Conservation (phyloP, 306 rosid genomes). For the Inga laurina region DNA sequence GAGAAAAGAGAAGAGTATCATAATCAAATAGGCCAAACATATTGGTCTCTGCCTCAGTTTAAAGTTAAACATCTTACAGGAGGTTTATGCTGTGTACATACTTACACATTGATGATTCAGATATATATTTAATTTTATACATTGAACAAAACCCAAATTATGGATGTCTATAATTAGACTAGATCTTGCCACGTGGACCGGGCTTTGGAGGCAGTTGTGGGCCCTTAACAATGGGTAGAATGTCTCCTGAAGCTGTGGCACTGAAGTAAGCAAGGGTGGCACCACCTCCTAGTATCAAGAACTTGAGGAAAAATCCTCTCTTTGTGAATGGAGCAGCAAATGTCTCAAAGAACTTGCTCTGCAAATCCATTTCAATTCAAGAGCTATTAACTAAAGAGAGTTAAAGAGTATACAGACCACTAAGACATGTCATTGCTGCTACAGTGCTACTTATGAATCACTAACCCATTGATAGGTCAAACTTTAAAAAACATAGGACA, state of each 20-base stretch:
- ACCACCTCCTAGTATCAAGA: conserved; percentile 85
- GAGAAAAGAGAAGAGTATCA: background rate
- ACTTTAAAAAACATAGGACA: background rate
- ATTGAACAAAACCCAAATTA: conserved; percentile 15
- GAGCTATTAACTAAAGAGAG: background rate
- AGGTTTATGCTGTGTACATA: conserved; percentile 29
- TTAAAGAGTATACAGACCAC: background rate
- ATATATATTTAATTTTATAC: conserved; percentile 39
- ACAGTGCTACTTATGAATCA: background rate
- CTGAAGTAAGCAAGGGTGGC: conserved; percentile 79
- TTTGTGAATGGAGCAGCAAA: conserved; percentile 88
- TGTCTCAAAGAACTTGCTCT: conserved; percentile 91
- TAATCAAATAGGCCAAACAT: conserved; percentile 10
- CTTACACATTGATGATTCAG: conserved; percentile 43
- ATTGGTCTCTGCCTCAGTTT: conserved; percentile 1
- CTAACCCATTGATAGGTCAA: background rate
- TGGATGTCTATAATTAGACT: conserved; percentile 30
- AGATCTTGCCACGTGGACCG: conserved; percentile 95
- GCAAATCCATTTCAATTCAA: conserved; percentile 21
- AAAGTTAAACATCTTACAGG: conserved; percentile 30
- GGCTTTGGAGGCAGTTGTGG: conserved; percentile 91
- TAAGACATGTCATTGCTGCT: background rate
- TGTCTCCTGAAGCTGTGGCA: conserved; percentile 77
- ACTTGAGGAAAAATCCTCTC: conserved; percentile 76
- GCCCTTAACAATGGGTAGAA: conserved; percentile 92